A percentile compares a stretch with the other conserved stretches of the same genome.
Conservation (phyloP, 805 yeast species). For the Wickerhamiella qilinensis region DNA sequence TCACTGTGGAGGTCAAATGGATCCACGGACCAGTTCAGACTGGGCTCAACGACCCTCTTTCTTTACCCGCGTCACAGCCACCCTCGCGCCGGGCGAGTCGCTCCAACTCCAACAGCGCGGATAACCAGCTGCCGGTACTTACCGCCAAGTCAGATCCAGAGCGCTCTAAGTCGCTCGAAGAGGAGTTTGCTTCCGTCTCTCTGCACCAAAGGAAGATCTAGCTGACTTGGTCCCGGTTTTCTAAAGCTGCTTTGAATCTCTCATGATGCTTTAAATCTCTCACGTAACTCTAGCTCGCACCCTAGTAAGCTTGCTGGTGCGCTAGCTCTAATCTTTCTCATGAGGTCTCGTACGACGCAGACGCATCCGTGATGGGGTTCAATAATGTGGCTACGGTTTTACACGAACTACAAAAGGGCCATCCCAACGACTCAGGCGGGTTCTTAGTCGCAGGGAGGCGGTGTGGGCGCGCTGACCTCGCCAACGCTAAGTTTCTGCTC, state of each 20-base stretch:
- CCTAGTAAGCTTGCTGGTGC: too few species aligned
- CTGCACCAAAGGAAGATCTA: neutral
- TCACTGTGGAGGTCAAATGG: slow-evolving; percentile 3
- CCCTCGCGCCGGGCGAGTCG: neutral
- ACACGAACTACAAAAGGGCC: too few species aligned
- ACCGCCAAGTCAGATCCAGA: neutral
- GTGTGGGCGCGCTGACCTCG: slow-evolving; percentile 2
- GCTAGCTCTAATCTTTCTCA: too few species aligned
- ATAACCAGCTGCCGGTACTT: neutral
- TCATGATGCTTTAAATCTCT: too few species aligned
- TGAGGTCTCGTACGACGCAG: too few species aligned
- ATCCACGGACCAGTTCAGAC: neutral
- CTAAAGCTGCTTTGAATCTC: too few species aligned
- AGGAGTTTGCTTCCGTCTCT: neutral
- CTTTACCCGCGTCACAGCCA: neutral
- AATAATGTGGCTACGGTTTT: too few species aligned
- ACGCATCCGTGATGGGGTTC: too few species aligned
- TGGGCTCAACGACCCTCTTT: neutral
- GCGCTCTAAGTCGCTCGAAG: neutral
- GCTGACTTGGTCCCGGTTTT: too few species aligned
- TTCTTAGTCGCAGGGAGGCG: too few species aligned
- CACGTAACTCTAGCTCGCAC: too few species aligned
- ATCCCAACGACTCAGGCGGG: too few species aligned
- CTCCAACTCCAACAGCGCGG: neutral
- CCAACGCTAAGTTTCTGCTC: slow-evolving; percentile 35